Conservation (phyloP, 345 rosid species). For the Syzygium oleosum region DNA sequence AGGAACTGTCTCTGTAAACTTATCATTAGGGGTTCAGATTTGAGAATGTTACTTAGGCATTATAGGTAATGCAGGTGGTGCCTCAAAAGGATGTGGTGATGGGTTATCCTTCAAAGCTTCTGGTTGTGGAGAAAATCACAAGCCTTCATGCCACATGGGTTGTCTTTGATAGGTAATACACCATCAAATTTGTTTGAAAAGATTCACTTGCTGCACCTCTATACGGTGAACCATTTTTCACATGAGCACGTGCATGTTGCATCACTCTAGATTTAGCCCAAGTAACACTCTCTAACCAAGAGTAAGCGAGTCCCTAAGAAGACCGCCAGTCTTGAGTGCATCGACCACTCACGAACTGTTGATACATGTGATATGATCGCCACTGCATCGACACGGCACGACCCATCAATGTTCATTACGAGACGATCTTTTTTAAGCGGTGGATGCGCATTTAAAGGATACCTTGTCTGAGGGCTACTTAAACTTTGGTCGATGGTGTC, state of each 20-base stretch:
- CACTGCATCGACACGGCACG: neutral
- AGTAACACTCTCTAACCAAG: neutral
- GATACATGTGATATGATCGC: neutral
- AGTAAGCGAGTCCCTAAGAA: neutral
- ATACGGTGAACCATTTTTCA: neutral
- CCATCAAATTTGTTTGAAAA: neutral
- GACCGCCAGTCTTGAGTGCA: neutral
- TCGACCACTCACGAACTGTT: neutral
- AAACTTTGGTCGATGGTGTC: neutral
- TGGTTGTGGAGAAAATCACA: conserved; percentile 23
- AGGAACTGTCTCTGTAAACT: neutral
- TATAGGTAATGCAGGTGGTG: conserved; percentile 14
- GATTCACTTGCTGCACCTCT: neutral
- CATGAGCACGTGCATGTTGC: neutral
- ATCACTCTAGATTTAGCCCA: neutral
- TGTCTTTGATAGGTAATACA: conserved; percentile 29
- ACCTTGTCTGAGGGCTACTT: neutral
- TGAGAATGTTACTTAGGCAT: neutral
- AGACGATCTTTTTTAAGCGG: neutral
- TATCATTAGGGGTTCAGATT: neutral
- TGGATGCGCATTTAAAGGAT: neutral
- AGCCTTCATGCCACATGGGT: conserved; percentile 44
- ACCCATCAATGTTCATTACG: neutral
- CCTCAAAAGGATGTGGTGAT: conserved; percentile 37
- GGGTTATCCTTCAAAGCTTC: conserved; percentile 35